Base-by-base conservation (phyloP, 768 basidiomycete genomes). In the Suillus subaureus region DNA sequence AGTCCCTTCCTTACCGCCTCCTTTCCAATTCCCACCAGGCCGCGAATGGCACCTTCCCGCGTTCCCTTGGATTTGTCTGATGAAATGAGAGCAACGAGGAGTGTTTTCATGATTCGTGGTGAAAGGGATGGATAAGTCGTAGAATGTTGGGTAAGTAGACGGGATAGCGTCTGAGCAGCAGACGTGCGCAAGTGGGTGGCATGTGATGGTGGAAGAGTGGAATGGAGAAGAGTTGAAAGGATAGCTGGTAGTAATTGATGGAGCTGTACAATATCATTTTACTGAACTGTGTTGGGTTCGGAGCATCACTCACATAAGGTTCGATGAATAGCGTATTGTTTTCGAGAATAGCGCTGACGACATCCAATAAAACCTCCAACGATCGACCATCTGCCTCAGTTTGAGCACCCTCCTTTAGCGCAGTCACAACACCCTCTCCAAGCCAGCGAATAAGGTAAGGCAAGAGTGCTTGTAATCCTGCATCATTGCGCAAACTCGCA, bases 401-500 rank as follows among this genome's bases (percentile, higher is more conserved):
- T 66, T 89, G 85, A 13, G 72, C 61, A 12, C 79, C 81, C 40
- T 81, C 79, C 61, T 75, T 77, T 21, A 95, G 77, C 0, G 86
- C 87, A 8, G 80, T 80, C 16, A 92, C 89, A 1, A 94, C 91
- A 45, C 94, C 91, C 73, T 98, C 96, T 18, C 91, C 93, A 0
- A 97, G 86, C 97, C 97, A 99, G 43, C 93, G 88, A 57, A 98
- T 92, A 35, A 99, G 83, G 73, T 99, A 99, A 0, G 97, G 95
- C 31, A 99, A 78, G 21, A 99, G 84, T 6, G 94, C 92, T 69
- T 96, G 93, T 66, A 99, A 75, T 3, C 97, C 97, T 2, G 95
- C 94, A 70, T 99, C 97, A 67, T 87, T 86, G 62, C 94, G 81
- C 70, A 99, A 79, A 73, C 93, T 96, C 8, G 93, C 94, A 57